Conservation (phyloP, 345 rosid genomes). For the Crucihimalaya himalaica region DNA sequence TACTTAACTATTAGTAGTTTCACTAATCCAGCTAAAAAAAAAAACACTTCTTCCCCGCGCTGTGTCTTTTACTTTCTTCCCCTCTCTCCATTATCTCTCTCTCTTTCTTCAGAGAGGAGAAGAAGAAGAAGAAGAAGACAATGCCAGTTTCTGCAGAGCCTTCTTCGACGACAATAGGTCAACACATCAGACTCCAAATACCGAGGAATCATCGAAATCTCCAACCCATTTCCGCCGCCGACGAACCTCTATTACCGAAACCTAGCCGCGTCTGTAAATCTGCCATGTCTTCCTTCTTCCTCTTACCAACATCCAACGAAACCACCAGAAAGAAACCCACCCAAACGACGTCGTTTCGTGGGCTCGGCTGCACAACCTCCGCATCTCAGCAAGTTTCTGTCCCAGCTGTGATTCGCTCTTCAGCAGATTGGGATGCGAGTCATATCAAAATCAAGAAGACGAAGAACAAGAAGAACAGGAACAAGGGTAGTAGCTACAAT, state of each 20-base stretch:
- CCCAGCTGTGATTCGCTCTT: slow-evolving; percentile 74
- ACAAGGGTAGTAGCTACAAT: not conserved
- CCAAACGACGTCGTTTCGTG: slow-evolving; percentile 57
- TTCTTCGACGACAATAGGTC: slow-evolving; percentile 46
- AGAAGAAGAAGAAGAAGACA: slow-evolving; percentile 20
- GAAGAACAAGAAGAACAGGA: slow-evolving; percentile 45
- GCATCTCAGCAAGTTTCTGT: slow-evolving; percentile 82
- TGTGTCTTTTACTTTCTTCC: not conserved
- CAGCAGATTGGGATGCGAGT: slow-evolving; percentile 75
- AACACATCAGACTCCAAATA: slow-evolving; percentile 52
- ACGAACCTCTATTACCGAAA: slow-evolving; percentile 44
- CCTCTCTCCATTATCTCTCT: slow-evolving; percentile 20
- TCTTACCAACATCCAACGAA: slow-evolving; percentile 44
- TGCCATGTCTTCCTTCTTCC: slow-evolving; percentile 45
- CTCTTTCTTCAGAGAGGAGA: not conserved
- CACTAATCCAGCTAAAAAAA: too few relatives aligned
- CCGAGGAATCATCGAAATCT: slow-evolving; percentile 47
- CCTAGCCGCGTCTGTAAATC: slow-evolving; percentile 47
- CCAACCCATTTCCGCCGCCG: slow-evolving; percentile 38
- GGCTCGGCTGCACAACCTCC: slow-evolving; percentile 74
- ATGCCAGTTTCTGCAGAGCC: slow-evolving; percentile 58
- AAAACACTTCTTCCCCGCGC: slow-evolving; percentile 24
- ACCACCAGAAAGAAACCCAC: slow-evolving; percentile 53
- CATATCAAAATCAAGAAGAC: slow-evolving; percentile 49
- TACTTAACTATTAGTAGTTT: slow-evolving; percentile 14